Evolutionary conservation across 2,329 filamentous ascomycete species (phyloP).

Genomic region (Xylariomycetidae sp.): DNA sequence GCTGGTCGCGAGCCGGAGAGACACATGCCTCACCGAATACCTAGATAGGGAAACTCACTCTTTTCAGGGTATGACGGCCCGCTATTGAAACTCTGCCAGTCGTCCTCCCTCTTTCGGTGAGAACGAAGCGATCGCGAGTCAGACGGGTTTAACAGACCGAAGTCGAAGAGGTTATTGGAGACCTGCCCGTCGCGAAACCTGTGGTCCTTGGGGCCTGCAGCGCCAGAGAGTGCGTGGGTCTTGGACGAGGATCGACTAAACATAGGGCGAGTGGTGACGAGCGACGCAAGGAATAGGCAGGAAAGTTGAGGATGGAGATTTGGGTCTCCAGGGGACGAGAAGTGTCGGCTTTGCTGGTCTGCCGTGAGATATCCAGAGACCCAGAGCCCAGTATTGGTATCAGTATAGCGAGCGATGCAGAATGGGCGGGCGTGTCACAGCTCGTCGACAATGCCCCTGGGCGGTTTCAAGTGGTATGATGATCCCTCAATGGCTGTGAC

Average conservation of each 20-base stretch:
- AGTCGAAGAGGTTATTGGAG: slow-evolving; percentile 32
- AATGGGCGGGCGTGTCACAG: slow-evolving; percentile 12
- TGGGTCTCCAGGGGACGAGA: background rate
- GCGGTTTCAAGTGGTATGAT: slow-evolving; percentile 18
- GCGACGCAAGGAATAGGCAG: slow-evolving; percentile 9
- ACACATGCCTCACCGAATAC: slow-evolving; percentile 4
- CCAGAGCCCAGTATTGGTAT: slow-evolving; percentile 7
- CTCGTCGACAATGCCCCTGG: slow-evolving; percentile 11
- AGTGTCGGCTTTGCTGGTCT: background rate
- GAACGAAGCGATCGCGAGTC: slow-evolving; percentile 28
- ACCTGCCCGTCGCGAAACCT: slow-evolving; percentile 31
- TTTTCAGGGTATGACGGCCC: slow-evolving; percentile 35
- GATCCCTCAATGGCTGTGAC: slow-evolving; percentile 15
- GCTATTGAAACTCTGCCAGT: slow-evolving; percentile 22
- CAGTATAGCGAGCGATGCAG: background rate
- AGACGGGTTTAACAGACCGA: slow-evolving; percentile 37
- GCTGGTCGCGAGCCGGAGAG: slow-evolving; percentile 9
- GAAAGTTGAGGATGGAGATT: background rate
- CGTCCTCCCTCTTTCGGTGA: slow-evolving; percentile 20
- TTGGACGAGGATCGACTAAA: slow-evolving; percentile 41
- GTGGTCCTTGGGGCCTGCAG: slow-evolving; percentile 30
- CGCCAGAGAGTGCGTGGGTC: slow-evolving; percentile 27
- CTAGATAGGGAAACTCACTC: slow-evolving; percentile 28
- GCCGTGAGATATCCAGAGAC: background rate
- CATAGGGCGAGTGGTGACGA: slow-evolving; percentile 31